Evolutionary conservation across 169 alveolate species (phyloP), one percentile per base, ranked within the genome.

Genomic region (Eimeria maxima): DNA sequence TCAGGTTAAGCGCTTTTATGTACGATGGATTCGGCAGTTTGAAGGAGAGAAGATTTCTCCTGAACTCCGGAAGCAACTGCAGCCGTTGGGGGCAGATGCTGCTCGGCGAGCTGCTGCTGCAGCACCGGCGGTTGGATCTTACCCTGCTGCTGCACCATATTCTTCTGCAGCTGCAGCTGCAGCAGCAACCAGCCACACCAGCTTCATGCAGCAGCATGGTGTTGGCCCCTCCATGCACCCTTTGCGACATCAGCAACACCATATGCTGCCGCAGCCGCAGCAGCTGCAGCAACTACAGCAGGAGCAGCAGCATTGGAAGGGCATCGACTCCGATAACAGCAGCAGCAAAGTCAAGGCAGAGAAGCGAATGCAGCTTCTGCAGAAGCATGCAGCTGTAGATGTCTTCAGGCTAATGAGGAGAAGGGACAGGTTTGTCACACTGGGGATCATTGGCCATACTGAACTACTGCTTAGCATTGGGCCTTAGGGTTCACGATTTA

Each of bases 1-100:
- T 45, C 88, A 89, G 95, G 95, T 89, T 18, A 89, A 89, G 71
- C 95, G 95, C 16, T 89, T 67, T 50, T 89, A 89, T 24, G 95
- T 89, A 16, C 50, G 60, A 8, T 89, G 95, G 95, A 89, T 89
- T 69, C 95, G 95, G 10, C 95, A 67, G 29, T 89, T 47, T 63
- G 95, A 89, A 57, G 95, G 95, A 24, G 95, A 89, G 76, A 53
- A 63, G 73, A 86, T 89, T 29, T 63, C 95, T 10, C 95, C 80
- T 45, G 87, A 89, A 6, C 69, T 89, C 33, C 71, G 73, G 87
- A 89, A 89, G 76, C 86, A 89, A 44, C 71, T 89, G 53, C 60
- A 63, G 80, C 95, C 95, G 44, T 71, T 87, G 6, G 95, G 88
- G 16, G 29, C 50, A 44, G 88, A 71, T n/a, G 16, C 44, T 45